Base-by-base conservation (phyloP, 306 rosid species). In the Acacia confusa region DNA sequence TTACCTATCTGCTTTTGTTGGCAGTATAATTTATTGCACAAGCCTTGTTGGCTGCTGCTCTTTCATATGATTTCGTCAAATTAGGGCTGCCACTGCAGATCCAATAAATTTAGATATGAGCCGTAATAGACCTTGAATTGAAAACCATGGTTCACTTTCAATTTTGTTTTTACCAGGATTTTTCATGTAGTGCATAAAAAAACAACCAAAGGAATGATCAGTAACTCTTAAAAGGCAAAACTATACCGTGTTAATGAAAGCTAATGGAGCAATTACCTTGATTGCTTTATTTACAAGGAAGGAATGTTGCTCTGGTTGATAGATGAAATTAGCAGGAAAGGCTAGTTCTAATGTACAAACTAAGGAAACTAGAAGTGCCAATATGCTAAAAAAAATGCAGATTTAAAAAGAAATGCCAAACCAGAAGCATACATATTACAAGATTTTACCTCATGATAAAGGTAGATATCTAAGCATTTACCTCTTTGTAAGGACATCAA, bases 401-500 rank as follows among this genome's bases (percentile, higher is more conserved):
- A n/a, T n/a, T n/a, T n/a, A n/a, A n/a, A n/a, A n/a, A n/a, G n/a
- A n/a, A 60, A 60, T 60, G 16, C 15, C 14, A 61, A 20, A 61
- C 38, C 30, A 13, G 20, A 61, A 61, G 65, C 32, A 58, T 61
- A 14, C 20, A n/a, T 61, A 28, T 11, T 25, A 61, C 34, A 27
- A 60, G 32, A 27, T 28, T 13, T 61, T 27, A 27, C 19, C 68
- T 13, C 68, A 27, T 9, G 72, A 10, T 69, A 70, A 22, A 41
- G 55, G 66, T 53, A 66, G 75, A 80, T 80, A 71, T 82, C 82
- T 82, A 58, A 77, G 81, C 73, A 81, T 65, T n/a, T 88, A 91
- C 99, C 99, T 95, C 92, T 93, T 95, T 69, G 94, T 50, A 82
- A 95, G 97, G 83, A 95, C 84, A 78, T 95, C 99, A 43, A 95